Base-by-base conservation (phyloP, 1,139 yeast genomes). In the Blastobotrys indianensis region DNA sequence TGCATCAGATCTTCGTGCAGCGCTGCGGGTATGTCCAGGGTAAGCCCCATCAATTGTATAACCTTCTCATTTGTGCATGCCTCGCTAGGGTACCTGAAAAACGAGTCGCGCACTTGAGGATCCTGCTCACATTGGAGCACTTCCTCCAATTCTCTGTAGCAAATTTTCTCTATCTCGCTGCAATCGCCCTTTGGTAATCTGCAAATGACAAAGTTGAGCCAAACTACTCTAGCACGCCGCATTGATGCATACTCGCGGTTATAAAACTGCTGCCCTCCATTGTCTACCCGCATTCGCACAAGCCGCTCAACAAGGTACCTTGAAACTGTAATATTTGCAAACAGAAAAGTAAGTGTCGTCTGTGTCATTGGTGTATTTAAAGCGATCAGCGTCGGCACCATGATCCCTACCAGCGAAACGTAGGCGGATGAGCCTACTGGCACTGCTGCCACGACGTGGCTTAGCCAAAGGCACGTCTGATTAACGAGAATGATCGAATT, bases 141-240 rank as follows among this genome's bases (percentile, higher is more conserved):
- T 10, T 12, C 4, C 20, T 42, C 46, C 11, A 42, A 33, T 23
- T 42, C 46, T 11, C 29, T 10, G 16, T 41, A 28, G 11, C 29
- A 17, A 4, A 16, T 33, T 13, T 33, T 3, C 36, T 16, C 5
- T 9, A n/a, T 13, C 33, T 31, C 15, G 5, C 15, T 31, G 8
- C 5, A 31, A 11, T 37, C 31, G 9, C 29, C 29, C 28, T 15
- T 13, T 6, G 15, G 34, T 5, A 37, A 32, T 15, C 31, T 11
- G 15, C 29, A 44, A 13, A 40, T 37, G 12, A 40, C 17, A 13
- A 44, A 13, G 15, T 44, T 44, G 36, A 44, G 20, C 46, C 46
- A 44, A n/a, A 44, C 9, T 2, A 44, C 23, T 11, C 46, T 42
- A 17, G 34, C 11, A 2, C 15, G 13, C 12, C 42, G 31, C 36